Conservation (phyloP, 768 basidiomycete species). For the Tulasnella sp. region DNA sequence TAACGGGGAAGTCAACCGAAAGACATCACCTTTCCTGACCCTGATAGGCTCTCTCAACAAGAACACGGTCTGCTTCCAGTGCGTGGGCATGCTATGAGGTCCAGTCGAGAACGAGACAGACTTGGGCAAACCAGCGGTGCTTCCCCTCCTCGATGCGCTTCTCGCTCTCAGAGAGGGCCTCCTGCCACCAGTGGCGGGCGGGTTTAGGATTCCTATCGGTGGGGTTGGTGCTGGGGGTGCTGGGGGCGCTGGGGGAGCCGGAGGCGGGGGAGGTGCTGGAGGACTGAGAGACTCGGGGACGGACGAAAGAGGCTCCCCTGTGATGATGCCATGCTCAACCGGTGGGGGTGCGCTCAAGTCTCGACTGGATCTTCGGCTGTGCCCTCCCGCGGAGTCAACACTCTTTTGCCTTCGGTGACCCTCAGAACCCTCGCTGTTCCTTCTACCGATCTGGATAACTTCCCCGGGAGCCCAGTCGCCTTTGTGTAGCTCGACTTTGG, state of each 20-base stretch:
- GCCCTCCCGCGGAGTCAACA: neutral
- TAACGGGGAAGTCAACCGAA: neutral
- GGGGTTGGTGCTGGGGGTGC: neutral
- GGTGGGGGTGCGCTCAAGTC: neutral
- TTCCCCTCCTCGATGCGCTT: constrained; percentile 21
- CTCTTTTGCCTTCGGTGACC: constrained; percentile 13
- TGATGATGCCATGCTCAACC: neutral
- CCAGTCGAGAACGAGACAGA: constrained; percentile 66
- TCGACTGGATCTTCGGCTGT: constrained; percentile 24
- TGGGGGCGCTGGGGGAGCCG: neutral
- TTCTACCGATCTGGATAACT: constrained; percentile 19
- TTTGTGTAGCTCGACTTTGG: constrained; percentile 36
- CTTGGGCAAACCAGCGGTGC: constrained; percentile 39
- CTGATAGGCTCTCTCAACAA: constrained; percentile 68
- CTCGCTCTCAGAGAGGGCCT: neutral
- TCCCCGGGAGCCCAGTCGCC: constrained; percentile 26
- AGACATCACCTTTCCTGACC: constrained; percentile 67
- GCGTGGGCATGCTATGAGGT: constrained; percentile 76
- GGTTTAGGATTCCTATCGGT: neutral
- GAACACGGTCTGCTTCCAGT: constrained; percentile 96
- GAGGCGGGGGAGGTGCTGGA: constrained; percentile 8
- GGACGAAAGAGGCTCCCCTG: neutral
- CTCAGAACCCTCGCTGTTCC: constrained; percentile 12
- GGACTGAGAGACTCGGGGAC: constrained; percentile 2
- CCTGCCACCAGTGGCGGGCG: constrained; percentile 1